Evolutionary conservation across 2,329 filamentous ascomycete genomes (phyloP), one percentile per base, ranked within the genome.

Genomic region (Dryadomyces quercus-mongolicae): DNA sequence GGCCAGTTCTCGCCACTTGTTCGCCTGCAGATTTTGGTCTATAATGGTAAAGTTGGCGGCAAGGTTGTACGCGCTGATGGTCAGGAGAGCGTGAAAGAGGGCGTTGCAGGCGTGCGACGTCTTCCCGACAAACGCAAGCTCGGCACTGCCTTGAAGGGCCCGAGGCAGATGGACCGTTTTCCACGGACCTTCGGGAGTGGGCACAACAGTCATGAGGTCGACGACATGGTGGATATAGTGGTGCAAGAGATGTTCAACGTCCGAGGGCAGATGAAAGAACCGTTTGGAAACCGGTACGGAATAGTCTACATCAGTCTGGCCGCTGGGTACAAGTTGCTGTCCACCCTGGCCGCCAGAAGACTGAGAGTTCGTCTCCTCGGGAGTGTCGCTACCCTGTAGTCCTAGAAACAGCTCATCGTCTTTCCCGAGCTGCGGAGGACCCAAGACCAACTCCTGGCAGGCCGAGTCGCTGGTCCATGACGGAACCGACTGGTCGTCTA

Each of bases 151-250:
- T 12, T 43, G 34, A 5, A 53, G 52, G 6, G 52, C 52, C 12
- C 44, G 44, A 8, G 52, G 52, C 10, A 53, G 52, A 16, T 53
- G 52, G 20, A 53, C 16, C 20, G 52, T 25, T 22, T 53, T 53
- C 52, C 52, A 53, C 44, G 52, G 52, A 3, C 52, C 20, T 8
- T 52, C 46, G 42, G 22, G 49, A 9, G 38, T 52, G 2, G 15
- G 13, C 12, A 42, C 42, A 2, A 52, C 31, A 7, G n/a, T 22
- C 15, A 52, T 22, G 38, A 36, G 36, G 20, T 52, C 42, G 21
- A 52, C 36, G 3, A 52, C 51, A 10, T 46, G n/a, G 18, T 46
- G 10, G 12, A 52, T 18, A 16, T 52, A 52, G 51, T 52, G 51
- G 42, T 42, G 43, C 12, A 52, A 22, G 18, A 52, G 43, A 4